Percentiles rank a stretch among this genome's conserved stretches.
These are phyloP conservation scores for Ogataea ganodermae DNA, from an alignment of 805 yeast genomes.

Conservation along the genomic window DNA sequence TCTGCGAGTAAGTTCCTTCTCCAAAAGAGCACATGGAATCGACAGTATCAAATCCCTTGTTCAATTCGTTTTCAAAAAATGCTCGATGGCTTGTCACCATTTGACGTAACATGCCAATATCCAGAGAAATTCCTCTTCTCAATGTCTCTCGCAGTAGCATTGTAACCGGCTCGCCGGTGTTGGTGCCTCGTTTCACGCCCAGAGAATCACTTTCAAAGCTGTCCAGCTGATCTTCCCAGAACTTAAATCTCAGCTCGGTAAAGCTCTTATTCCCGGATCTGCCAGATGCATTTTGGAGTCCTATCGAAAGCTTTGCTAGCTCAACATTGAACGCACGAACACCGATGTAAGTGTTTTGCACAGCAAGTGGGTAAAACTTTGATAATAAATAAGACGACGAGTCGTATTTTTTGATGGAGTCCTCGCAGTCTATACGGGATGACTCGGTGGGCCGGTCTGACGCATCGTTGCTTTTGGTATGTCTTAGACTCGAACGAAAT, in stretches of 20 bases:
- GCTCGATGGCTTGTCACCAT: constrained; percentile 59
- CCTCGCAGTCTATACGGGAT: constrained; percentile 48
- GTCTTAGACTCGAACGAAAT: background rate
- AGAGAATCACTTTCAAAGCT: constrained; percentile 33
- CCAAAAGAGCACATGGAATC: constrained; percentile 74
- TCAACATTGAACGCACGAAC: constrained; percentile 68
- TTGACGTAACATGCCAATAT: constrained; percentile 56
- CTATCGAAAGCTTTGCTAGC: constrained; percentile 37
- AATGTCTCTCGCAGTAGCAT: constrained; percentile 57
- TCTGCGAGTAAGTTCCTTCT: constrained; percentile 76
- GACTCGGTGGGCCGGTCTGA: constrained; percentile 22
- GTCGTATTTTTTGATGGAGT: constrained; percentile 51
- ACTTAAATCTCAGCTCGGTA: constrained; percentile 62
- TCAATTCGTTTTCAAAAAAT: constrained; percentile 49
- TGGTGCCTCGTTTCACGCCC: background rate
- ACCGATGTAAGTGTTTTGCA: constrained; percentile 64
- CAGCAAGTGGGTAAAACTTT: constrained; percentile 67
- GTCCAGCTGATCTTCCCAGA: constrained; percentile 68
- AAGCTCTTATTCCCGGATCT: constrained; percentile 33
- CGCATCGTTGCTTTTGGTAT: background rate
- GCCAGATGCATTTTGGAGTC: constrained; percentile 12
- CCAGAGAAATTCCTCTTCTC: constrained; percentile 50
- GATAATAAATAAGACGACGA: constrained; percentile 65
- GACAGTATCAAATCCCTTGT: constrained; percentile 42
- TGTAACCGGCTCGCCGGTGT: constrained; percentile 60